These are phyloP conservation scores for Mediolabrus comicus DNA, from an alignment of 108 stramenopile genomes.

Conservation along the genomic window DNA sequence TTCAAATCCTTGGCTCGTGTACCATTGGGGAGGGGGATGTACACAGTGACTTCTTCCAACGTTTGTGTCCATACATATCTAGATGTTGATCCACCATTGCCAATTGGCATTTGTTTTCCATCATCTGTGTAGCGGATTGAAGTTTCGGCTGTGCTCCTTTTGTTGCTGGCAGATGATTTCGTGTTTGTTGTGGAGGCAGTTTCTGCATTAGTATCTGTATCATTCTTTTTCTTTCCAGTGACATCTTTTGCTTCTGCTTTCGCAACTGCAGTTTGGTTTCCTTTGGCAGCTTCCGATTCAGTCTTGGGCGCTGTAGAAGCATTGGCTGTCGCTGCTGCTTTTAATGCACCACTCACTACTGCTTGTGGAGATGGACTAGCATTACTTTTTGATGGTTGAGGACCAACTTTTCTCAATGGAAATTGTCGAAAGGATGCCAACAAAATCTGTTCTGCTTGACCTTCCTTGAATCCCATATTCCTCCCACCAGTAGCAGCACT, in stretches of 20 bases:
- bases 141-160: background rate
- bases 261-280: background rate
- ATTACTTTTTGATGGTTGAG: constrained; percentile 25
- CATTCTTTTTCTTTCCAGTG: background rate
- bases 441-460: constrained; percentile 83
- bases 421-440: constrained; percentile 84
- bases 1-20: constrained; percentile 69
- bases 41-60: constrained; percentile 75
- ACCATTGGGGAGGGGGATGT: constrained; percentile 60
- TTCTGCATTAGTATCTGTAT: background rate
- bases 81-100: constrained; percentile 82
- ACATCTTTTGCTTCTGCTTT: background rate
- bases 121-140: constrained; percentile 70
- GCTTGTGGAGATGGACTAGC: background rate
- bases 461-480: constrained; percentile 77
- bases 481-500: background rate
- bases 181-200: background rate
- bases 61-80: constrained; percentile 90
- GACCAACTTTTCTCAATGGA: constrained; percentile 63
- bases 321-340: background rate
- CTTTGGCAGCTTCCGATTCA: background rate
- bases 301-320: background rate
- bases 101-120: constrained; percentile 83
- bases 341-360: background rate
- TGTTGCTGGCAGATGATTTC: background rate